phyloP scores from a whole-genome alignment of 192 early-diverging fungal genomes.

The Gaertneriomyces semiglobifer region DNA sequence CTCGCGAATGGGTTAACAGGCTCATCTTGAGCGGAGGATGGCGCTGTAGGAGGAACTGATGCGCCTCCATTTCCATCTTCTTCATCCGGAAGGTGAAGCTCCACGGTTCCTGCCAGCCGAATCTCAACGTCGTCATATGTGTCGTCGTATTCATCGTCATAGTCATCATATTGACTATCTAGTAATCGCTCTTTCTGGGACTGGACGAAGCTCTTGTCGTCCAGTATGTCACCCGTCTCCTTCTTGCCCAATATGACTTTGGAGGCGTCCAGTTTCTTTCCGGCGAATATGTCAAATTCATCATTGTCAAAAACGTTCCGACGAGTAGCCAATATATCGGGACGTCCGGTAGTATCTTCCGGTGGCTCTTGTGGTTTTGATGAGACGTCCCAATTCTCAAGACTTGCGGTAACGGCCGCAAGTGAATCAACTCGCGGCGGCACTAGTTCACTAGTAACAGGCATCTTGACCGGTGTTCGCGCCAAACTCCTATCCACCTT shows the following conservation, averaged over 20 bases:
- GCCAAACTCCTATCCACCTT: slow-evolving; percentile 55
- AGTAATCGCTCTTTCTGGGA: slow-evolving; percentile 30
- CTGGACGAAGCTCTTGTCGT: slow-evolving; percentile 50
- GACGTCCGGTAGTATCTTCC: neutral
- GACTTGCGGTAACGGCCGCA: neutral
- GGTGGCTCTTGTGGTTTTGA: too few species aligned
- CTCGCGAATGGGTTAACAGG: slow-evolving; percentile 54
- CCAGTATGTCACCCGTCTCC: slow-evolving; percentile 49
- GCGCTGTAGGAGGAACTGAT: neutral
- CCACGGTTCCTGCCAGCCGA: slow-evolving; percentile 51
- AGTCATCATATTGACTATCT: slow-evolving; percentile 68
- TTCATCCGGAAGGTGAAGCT: slow-evolving; percentile 56
- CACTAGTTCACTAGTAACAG: neutral
- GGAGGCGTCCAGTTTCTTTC: slow-evolving; percentile 51
- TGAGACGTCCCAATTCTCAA: too few species aligned
- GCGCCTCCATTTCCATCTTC: slow-evolving; percentile 18
- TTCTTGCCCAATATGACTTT: slow-evolving; percentile 74
- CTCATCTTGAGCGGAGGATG: neutral
- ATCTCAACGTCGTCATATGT: slow-evolving; percentile 77
- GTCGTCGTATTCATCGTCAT: slow-evolving; percentile 78
- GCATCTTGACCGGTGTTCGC: too few species aligned
- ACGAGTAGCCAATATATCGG: slow-evolving; percentile 50
- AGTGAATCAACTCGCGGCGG: neutral
- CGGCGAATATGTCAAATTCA: slow-evolving; percentile 85
- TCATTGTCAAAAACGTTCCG: slow-evolving; percentile 90